A percentile compares a stretch with the other conserved stretches of the same genome.
These are phyloP conservation scores for Forsythia suspensa DNA, from an alignment of 257 asterid genomes.

Conservation along the genomic window DNA sequence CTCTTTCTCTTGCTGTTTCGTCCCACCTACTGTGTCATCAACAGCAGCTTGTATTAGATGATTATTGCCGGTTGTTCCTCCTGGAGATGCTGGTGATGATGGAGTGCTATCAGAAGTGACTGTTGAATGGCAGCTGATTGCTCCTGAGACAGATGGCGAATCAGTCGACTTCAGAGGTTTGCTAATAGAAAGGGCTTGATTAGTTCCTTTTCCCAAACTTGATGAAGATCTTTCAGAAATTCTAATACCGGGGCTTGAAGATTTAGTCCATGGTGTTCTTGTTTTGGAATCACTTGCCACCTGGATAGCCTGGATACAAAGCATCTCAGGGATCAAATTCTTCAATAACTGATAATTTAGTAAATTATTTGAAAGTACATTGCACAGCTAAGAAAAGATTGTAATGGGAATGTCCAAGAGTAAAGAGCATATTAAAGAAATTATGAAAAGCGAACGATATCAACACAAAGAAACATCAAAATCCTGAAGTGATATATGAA, in stretches of 20 bases:
- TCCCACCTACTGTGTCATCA: slow-evolving; percentile 19
- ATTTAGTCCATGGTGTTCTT: slow-evolving; percentile 30
- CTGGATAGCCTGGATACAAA: slow-evolving; percentile 28
- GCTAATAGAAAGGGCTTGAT: slow-evolving; percentile 7
- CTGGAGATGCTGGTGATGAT: slow-evolving; percentile 44
- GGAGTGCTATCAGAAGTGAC: slow-evolving; percentile 44
- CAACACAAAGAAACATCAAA: background rate
- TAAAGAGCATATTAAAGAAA: background rate
- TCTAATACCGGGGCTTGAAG: slow-evolving; percentile 27
- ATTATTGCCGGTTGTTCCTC: slow-evolving; percentile 23
- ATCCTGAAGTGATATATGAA: background rate
- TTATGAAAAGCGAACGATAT: background rate
- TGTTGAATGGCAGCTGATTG: slow-evolving; percentile 41
- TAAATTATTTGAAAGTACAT: background rate
- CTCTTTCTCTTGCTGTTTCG: slow-evolving; percentile 27
- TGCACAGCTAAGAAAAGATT: background rate
- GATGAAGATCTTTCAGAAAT: slow-evolving; percentile 21
- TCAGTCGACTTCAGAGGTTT: slow-evolving; percentile 13
- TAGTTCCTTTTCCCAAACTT: slow-evolving; percentile 20
- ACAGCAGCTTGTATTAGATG: slow-evolving; percentile 17
- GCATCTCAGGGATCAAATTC: background rate
- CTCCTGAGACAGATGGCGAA: slow-evolving; percentile 33
- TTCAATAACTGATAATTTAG: background rate
- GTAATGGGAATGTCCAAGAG: background rate
- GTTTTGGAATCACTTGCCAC: slow-evolving; percentile 27